Percentiles rank a stretch among this genome's conserved stretches.
Conservation (phyloP, 208 protist species). For the Herpetomonas samuelpessoai region DNA sequence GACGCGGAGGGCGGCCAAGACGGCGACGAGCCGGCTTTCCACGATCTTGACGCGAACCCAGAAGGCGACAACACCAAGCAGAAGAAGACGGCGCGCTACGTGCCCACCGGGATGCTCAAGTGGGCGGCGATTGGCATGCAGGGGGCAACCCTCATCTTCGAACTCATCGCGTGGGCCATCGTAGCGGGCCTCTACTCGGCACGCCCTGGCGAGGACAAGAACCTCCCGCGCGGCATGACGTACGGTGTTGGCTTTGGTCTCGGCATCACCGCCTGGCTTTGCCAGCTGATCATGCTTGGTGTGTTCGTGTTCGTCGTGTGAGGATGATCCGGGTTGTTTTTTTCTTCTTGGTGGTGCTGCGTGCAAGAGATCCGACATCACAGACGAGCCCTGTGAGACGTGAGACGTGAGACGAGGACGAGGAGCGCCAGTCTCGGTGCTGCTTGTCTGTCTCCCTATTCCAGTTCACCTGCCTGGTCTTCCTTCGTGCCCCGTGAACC, state of each 20-base stretch:
- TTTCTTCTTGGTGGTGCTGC: constrained; percentile 3
- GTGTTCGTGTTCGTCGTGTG: constrained; percentile 31
- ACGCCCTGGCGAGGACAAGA: constrained; percentile 32
- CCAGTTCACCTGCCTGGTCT: no score
- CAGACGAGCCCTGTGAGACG: no score
- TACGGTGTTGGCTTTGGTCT: constrained; percentile 78
- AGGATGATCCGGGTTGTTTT: background rate
- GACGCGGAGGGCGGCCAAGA: background rate
- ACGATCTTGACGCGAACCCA: constrained; percentile 1
- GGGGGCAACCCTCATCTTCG: constrained; percentile 24
- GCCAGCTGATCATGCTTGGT: constrained; percentile 27
- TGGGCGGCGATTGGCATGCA: constrained; percentile 30
- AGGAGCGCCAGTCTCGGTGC: no score
- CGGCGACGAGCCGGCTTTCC: background rate
- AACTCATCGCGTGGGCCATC: constrained; percentile 64
- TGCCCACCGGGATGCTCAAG: constrained; percentile 37
- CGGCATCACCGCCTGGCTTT: constrained; percentile 48
- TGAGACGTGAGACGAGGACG: no score
- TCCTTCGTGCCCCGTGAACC: no score
- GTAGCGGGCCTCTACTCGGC: constrained; percentile 31
- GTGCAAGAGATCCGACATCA: background rate
- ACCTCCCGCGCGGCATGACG: constrained; percentile 15
- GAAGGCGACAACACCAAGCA: background rate
- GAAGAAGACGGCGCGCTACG: constrained; percentile 2
- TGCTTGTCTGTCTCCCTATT: no score